Evolutionary conservation across 148 eudicot genomes (phyloP), one percentile per base, ranked within the genome.

Genomic region (Gaultheria prostrata): DNA sequence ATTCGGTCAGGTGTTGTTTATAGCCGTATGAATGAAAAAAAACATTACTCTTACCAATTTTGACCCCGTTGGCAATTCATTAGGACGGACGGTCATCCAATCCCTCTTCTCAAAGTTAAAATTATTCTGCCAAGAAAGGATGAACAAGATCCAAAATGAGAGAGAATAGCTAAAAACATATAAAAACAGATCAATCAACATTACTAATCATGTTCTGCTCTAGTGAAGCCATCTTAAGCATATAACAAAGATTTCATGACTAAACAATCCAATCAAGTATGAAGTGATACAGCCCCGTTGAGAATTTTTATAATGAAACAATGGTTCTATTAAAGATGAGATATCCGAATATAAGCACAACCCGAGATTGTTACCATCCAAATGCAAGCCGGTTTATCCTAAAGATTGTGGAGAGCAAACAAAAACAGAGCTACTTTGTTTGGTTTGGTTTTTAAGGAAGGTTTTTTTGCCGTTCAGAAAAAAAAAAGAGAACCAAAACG

Each of bases 81-180:
- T 86, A 32, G 88, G 86, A 51, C 85, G 70, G 57, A 89, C 93
- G 46, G n/a, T 45, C 86, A 89, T 75, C 92, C 92, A 92, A 73
- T 89, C 88, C 84, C 89, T 90, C 81, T 77, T 80, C 88, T 90
- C 93, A 65, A 90, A 92, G 85, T 85, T 65, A 80, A 92, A 90
- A 82, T 89, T 92, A 86, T 90, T 88, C 94, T 92, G 90, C 80
- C 67, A 51, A 84, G 13, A 48, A 51, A 46, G 43, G 72, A 76
- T 59, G 45, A 45, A 51, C 21, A 17, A 48, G 51, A 49, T 78
- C 50, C 85, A 50, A n/a, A 51, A 45, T 20, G 21, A 28, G 14
- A 43, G 69, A 13, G 71, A 24, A 11, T 8, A 43, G 30, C 53
- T 50, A 18, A 26, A 6, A 21, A 57, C 8, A 18, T 57, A 57